Evolutionary conservation across 495 filamentous ascomycete genomes (phyloP).

Genomic region (Aspergillus conjunctus): DNA sequence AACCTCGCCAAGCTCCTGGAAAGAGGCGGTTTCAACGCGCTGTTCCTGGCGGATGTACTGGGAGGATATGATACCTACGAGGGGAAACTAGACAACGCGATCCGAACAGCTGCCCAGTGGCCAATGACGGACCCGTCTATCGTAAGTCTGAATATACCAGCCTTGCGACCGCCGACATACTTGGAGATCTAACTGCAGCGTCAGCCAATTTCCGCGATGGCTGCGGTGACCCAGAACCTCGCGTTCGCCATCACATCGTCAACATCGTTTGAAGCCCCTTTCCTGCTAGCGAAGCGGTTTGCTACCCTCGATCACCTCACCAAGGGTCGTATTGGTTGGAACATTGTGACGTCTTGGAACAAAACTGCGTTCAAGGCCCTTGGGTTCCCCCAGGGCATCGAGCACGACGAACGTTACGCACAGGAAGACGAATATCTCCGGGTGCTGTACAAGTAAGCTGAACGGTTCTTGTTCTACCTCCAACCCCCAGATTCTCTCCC

Average conservation of each 20-base stretch:
- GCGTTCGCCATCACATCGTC: constrained; percentile 67
- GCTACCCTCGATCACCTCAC: constrained; percentile 68
- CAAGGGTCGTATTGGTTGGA: constrained; percentile 64
- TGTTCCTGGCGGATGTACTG: constrained; percentile 56
- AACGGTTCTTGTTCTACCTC: no score
- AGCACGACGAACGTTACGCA: constrained; percentile 68
- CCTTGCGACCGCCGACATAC: no score
- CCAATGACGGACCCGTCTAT: constrained; percentile 58
- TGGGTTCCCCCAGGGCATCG: constrained; percentile 55
- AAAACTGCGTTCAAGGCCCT: constrained; percentile 65
- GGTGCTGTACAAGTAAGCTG: constrained; percentile 60
- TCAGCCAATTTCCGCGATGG: constrained; percentile 39
- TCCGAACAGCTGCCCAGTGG: constrained; percentile 63
- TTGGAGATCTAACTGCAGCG: constrained; percentile 49
- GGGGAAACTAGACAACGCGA: constrained; percentile 57
- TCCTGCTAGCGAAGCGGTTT: constrained; percentile 63
- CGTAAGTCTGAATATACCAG: no score
- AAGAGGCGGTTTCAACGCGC: constrained; percentile 52
- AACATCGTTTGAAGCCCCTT: constrained; percentile 68
- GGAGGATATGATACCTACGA: constrained; percentile 68
- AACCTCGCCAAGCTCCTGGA: constrained; percentile 49
- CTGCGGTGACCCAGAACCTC: constrained; percentile 61
- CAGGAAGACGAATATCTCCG: constrained; percentile 67
- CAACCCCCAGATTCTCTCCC: no score
- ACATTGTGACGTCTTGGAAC: constrained; percentile 67